A percentile compares a stretch with the other conserved stretches of the same genome.
These are phyloP conservation scores for Botrytis tulipae DNA, from an alignment of 2,329 filamentous ascomycete species.

Conservation along the genomic window DNA sequence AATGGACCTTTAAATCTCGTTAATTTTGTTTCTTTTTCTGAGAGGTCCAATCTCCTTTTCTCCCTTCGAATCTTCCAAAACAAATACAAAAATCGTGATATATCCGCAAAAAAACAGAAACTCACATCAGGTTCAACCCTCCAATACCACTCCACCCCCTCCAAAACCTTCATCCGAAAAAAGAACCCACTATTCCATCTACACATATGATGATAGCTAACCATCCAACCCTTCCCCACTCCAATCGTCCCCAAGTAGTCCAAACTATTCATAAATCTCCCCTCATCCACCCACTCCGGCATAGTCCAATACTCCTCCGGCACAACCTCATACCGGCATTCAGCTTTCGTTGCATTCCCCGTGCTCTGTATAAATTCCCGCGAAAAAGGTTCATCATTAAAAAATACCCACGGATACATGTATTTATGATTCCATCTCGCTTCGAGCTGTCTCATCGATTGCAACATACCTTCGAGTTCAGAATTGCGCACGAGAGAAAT, in stretches of 20 bases:
- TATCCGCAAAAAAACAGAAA: background rate
- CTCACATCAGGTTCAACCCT: slow-evolving; percentile 59
- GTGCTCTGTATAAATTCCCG: slow-evolving; percentile 72
- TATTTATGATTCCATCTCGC: slow-evolving; percentile 72
- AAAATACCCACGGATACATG: slow-evolving; percentile 80
- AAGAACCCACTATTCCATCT: slow-evolving; percentile 86
- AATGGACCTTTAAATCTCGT: slow-evolving; percentile 46
- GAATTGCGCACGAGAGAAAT: slow-evolving; percentile 71
- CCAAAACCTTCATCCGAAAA: slow-evolving; percentile 71
- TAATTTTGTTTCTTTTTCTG: background rate
- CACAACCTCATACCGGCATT: slow-evolving; percentile 71
- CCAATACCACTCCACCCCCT: slow-evolving; percentile 60
- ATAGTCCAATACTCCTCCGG: slow-evolving; percentile 93
- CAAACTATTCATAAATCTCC: slow-evolving; percentile 82
- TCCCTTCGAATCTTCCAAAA: background rate
- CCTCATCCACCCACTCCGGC: slow-evolving; percentile 89
- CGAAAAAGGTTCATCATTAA: slow-evolving; percentile 77
- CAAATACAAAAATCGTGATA: background rate
- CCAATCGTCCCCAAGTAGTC: slow-evolving; percentile 89
- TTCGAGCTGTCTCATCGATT: slow-evolving; percentile 71
- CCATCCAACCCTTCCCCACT: slow-evolving; percentile 94
- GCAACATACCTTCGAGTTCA: slow-evolving; percentile 64
- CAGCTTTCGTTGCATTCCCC: slow-evolving; percentile 65
- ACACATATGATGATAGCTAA: slow-evolving; percentile 99
- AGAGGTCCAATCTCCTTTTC: too few species aligned